These are phyloP conservation scores for Suhomyces kunorum DNA, from an alignment of 1,139 yeast genomes.

Conservation along the genomic window DNA sequence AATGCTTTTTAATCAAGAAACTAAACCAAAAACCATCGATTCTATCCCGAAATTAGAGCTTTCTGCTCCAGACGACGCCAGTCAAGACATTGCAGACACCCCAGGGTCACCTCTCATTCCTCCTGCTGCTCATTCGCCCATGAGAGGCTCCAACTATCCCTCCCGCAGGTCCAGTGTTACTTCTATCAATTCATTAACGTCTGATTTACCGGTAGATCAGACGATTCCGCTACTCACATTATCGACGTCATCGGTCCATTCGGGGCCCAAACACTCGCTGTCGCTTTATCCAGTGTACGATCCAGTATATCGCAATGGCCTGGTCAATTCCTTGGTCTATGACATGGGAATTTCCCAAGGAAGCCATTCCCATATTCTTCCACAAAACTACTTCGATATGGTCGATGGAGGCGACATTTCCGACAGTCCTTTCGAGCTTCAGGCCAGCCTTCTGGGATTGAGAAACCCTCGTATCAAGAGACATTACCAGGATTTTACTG, in stretches of 20 bases:
- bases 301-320: conserved; percentile 13
- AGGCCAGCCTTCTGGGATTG: conserved; percentile 29
- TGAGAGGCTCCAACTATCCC: neutral
- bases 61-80: conserved; percentile 1
- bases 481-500: conserved; percentile 30
- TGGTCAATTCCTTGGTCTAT: conserved; percentile 27
- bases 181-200: conserved; percentile 24
- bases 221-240: conserved; percentile 40
- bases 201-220: conserved; percentile 35
- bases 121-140: conserved; percentile 2
- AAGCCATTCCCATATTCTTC: conserved; percentile 18
- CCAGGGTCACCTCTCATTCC: conserved; percentile 14
- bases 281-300: conserved; percentile 1
- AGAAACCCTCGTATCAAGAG: conserved; percentile 40
- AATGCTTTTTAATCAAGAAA: conserved; percentile 6
- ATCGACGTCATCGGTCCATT: conserved; percentile 32
- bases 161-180: conserved; percentile 28
- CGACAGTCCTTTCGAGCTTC: conserved; percentile 24
- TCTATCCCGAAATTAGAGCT: neutral
- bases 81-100: conserved; percentile 13
- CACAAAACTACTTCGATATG: conserved; percentile 28
- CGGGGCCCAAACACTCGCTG: conserved; percentile 3
- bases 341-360: conserved; percentile 26
- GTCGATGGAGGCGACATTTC: conserved; percentile 31
- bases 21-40: neutral